Base-by-base conservation (phyloP, 2,329 filamentous ascomycete species). In the Pezicula neosporulosa region DNA sequence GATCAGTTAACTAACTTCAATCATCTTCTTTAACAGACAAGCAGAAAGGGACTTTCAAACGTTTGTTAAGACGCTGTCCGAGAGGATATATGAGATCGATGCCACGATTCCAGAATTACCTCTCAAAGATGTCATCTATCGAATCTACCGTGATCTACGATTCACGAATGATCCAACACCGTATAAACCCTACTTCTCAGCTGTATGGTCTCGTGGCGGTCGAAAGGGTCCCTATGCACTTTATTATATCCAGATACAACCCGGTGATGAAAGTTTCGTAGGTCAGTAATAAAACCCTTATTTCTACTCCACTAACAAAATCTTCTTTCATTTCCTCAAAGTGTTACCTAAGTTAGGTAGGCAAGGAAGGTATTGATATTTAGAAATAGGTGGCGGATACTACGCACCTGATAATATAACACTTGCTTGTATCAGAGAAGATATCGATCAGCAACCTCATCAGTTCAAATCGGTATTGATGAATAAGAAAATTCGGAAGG, bases 231-330 rank as follows among this genome's bases (percentile, higher is more conserved):
- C 88, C 9, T 95, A 94, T 68, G 91, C 91, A 6, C 86, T 84
- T 64, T 96, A 96, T 72, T 96, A 96, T 70, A 72, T 96, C 18
- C 90, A 96, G 67, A 79, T 89, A 57, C 82, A 93, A 66, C 90
- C 91, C 10, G 74, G 73, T 21, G 76, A 75, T 3, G 73, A 78
- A 47, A 86, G 83, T 64, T 88, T 93, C 60, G 74, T 95, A 39
- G 91, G 88, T 52, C 49, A 36, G 35, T 35, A 16, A 13, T 8
- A 8, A 15, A 21, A n/a, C n/a, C 6, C 18, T 21, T 13, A 21
- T 24, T 21, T 21, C 3, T 21, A 21, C 15, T 19, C 2, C 2
- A 18, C 15, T 37, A 13, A 13, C 6, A 37, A 13, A 37, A n/a
- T n/a, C n/a, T n/a, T 37, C n/a, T 37, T 37, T 24, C 21, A n/a